phyloP scores from a whole-genome alignment of 257 asterid genomes.

The Capsicum baccatum region DNA sequence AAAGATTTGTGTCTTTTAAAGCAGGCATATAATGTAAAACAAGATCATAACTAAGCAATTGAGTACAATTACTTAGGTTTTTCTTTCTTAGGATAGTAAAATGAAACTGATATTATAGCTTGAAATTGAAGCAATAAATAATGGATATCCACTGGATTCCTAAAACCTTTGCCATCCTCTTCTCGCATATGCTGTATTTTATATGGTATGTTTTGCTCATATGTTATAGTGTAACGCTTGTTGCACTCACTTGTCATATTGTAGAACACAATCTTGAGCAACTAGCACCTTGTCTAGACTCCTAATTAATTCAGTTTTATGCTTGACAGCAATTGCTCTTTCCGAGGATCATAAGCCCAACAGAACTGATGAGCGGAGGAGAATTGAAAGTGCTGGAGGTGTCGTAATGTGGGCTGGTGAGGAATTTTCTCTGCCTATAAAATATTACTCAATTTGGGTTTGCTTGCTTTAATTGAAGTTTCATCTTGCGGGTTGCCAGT shows the following conservation, averaged over 20 bases:
- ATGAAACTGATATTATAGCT: background rate
- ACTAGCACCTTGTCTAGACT: conserved; percentile 26
- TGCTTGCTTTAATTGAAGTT: background rate
- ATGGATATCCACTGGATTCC: background rate
- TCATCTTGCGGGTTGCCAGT: background rate
- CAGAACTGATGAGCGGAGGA: conserved; percentile 92
- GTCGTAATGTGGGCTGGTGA: conserved; percentile 99
- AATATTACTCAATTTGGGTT: conserved; percentile 21
- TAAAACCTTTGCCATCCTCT: background rate
- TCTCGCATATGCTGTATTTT: background rate
- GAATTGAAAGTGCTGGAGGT: conserved; percentile 99
- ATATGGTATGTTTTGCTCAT: conserved; percentile 5
- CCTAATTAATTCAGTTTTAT: conserved; percentile 35
- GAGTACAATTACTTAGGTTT: background rate
- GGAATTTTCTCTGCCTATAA: conserved; percentile 26
- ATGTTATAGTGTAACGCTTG: background rate
- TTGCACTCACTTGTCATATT: background rate
- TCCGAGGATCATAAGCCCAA: conserved; percentile 99
- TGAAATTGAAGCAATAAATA: conserved; percentile 15
- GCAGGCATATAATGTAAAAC: background rate
- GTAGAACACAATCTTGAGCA: conserved; percentile 4
- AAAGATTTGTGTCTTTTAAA: background rate
- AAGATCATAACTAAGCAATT: background rate
- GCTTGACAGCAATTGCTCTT: conserved; percentile 81
- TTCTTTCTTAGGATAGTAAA: background rate